phyloP scores from a whole-genome alignment of 1,284 basidiomycete species.

The Ganoderma sinense region DNA sequence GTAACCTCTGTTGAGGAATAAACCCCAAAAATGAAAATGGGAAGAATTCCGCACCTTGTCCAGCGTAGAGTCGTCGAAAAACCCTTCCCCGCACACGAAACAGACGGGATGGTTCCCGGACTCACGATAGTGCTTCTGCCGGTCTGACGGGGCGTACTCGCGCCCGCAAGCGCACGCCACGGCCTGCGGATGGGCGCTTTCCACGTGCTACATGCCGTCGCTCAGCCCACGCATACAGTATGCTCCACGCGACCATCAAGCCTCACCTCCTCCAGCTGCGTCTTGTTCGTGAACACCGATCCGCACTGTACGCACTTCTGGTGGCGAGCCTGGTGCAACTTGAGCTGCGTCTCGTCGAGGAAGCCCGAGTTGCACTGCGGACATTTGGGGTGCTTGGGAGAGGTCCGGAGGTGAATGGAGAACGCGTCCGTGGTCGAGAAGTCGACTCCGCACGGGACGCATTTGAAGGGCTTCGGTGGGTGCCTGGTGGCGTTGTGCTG shows the following conservation, averaged over 20 bases:
- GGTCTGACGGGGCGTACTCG: slow-evolving; percentile 7
- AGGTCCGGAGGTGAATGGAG: slow-evolving; percentile 20
- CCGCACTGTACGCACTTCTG: slow-evolving; percentile 24
- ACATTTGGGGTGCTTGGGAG: slow-evolving; percentile 24
- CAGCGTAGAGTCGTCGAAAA: slow-evolving; percentile 15
- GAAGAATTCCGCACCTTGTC: slow-evolving; percentile 15
- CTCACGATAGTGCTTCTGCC: slow-evolving; percentile 25
- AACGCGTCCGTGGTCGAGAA: slow-evolving; percentile 27
- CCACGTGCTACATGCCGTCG: slow-evolving; percentile 15
- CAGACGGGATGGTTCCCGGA: slow-evolving; percentile 29
- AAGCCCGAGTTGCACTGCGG: slow-evolving; percentile 22
- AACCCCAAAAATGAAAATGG: neutral
- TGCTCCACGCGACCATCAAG: neutral
- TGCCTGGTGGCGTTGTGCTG: slow-evolving; percentile 17
- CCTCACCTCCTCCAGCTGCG: slow-evolving; percentile 24
- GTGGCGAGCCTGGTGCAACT: slow-evolving; percentile 19
- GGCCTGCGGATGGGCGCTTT: slow-evolving; percentile 9
- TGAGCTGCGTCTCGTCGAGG: slow-evolving; percentile 22
- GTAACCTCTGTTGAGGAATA: neutral
- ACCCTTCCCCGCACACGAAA: slow-evolving; percentile 27
- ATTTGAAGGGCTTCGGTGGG: slow-evolving; percentile 20
- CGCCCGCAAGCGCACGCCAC: slow-evolving; percentile 9
- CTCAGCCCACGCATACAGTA: neutral
- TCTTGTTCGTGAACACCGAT: slow-evolving; percentile 14
- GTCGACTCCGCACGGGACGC: slow-evolving; percentile 23